Evolutionary conservation across 225 moss, liverwort and hornwort genomes (phyloP).

Genomic region (Antitrichia curtipendula): DNA sequence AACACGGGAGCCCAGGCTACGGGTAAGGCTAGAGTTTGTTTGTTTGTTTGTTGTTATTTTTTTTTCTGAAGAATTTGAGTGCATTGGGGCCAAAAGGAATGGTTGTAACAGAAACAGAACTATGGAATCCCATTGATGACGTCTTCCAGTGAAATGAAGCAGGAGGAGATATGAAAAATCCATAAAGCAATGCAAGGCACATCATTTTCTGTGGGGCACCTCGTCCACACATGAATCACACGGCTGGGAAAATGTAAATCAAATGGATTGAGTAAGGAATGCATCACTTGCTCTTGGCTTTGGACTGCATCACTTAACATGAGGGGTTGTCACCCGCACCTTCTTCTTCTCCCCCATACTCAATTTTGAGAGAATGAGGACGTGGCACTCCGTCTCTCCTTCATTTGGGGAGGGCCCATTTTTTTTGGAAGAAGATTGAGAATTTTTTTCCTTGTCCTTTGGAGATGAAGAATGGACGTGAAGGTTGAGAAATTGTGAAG

Average conservation of each 20-base stretch:
- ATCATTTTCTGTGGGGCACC: background rate
- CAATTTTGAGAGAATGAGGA: background rate
- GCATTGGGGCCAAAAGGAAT: background rate
- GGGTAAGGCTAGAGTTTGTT: no score
- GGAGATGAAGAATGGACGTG: background rate
- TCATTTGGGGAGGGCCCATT: rapidly evolving
- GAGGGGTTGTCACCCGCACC: background rate
- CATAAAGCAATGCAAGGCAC: background rate
- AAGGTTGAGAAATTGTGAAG: background rate
- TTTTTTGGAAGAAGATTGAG: background rate
- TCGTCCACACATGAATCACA: background rate
- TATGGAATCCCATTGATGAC: background rate
- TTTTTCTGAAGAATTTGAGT: background rate
- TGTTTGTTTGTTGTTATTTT: no score
- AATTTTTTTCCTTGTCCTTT: background rate
- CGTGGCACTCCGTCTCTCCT: background rate
- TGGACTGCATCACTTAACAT: background rate
- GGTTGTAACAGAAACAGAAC: background rate
- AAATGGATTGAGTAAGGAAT: background rate
- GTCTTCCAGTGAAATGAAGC: background rate
- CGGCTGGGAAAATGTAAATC: background rate
- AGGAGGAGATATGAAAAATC: background rate
- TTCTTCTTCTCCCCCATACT: no score
- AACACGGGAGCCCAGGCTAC: background rate
- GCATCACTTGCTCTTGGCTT: background rate